Evolutionary conservation across 345 rosid species (phyloP).

Genomic region (Sisymbrium altissimum): DNA sequence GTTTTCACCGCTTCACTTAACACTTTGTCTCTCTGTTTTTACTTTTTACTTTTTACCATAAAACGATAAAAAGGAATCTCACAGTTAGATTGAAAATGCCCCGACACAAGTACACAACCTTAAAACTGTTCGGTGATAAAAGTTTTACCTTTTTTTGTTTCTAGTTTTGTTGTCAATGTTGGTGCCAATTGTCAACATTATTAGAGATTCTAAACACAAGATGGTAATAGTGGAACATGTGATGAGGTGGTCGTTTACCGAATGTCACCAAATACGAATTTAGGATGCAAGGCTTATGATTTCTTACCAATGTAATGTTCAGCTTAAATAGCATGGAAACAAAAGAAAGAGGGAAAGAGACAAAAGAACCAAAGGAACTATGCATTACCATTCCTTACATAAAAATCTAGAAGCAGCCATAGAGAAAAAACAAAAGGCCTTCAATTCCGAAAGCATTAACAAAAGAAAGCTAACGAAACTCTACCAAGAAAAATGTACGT

Average conservation of each 20-base stretch:
- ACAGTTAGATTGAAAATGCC: neutral
- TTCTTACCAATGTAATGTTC: neutral
- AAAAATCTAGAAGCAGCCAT: conserved; percentile 15
- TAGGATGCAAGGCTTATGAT: neutral
- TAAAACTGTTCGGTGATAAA: neutral
- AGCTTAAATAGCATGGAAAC: neutral
- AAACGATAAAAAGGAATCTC: neutral
- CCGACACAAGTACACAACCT: neutral
- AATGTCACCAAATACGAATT: too few species aligned
- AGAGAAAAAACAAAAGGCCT: conserved; percentile 1
- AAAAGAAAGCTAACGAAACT: conserved; percentile 7
- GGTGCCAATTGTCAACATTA: too few species aligned
- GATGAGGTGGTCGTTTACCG: too few species aligned
- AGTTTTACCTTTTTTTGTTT: neutral
- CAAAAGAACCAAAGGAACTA: neutral
- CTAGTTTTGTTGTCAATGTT: neutral
- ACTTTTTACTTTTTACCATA: neutral
- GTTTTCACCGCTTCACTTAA: conserved; percentile 22
- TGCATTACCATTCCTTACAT: conserved; percentile 17
- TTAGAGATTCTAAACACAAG: too few species aligned
- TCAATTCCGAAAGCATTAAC: conserved; percentile 17
- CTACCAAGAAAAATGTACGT: conserved; percentile 11
- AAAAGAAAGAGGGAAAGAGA: neutral
- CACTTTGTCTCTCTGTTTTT: neutral
- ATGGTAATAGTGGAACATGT: too few species aligned